Evolutionary conservation across 2,329 filamentous ascomycete genomes (phyloP).

Genomic region (Sarocladium kiliense): DNA sequence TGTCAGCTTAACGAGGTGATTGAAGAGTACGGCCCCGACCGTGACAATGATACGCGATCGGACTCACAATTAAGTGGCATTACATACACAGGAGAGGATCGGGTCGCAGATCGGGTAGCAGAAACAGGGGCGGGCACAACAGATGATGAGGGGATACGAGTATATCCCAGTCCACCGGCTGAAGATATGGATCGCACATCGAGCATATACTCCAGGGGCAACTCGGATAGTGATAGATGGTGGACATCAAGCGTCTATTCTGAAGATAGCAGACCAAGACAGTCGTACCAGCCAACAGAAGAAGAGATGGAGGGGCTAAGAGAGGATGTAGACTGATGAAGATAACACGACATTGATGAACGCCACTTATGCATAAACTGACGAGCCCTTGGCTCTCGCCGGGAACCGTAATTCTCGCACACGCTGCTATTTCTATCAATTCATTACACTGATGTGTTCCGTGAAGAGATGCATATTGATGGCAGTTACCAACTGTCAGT

Average conservation of each 20-base stretch:
- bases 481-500: too few relatives aligned
- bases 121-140: neutral
- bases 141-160: neutral
- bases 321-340: neutral
- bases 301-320: neutral
- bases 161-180: neutral
- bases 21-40: neutral
- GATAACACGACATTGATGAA: too few relatives aligned
- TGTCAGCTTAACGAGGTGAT: neutral
- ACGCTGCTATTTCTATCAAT: too few relatives aligned
- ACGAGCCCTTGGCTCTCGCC: too few relatives aligned
- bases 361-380: too few relatives aligned
- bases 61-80: neutral
- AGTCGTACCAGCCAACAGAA: neutral
- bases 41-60: constrained; percentile 1
- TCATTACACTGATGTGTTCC: too few relatives aligned
- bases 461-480: too few relatives aligned
- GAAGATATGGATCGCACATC: neutral
- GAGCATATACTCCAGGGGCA: neutral
- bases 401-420: too few relatives aligned
- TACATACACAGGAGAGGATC: neutral
- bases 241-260: constrained; percentile 2
- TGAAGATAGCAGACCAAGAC: neutral
- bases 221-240: neutral
- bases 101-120: neutral